phyloP scores from a whole-genome alignment of 805 yeast genomes.

The Wickerhamomyces sydowiorum region DNA sequence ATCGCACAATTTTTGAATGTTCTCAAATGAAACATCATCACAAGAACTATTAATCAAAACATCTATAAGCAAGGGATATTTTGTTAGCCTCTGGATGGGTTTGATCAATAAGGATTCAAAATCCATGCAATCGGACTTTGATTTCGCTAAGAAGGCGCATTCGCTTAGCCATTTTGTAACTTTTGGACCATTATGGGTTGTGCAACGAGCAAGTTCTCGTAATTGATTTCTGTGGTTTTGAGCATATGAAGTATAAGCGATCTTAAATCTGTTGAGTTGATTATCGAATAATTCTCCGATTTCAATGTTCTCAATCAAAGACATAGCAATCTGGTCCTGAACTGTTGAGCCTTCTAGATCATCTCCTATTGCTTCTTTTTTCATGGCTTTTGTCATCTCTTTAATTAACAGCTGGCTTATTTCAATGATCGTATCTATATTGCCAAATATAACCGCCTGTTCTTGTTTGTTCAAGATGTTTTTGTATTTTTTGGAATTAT shows the following conservation, averaged over 20 bases:
- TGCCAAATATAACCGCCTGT: constrained; percentile 36
- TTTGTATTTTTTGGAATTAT: constrained; percentile 23
- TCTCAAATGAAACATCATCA: constrained; percentile 5
- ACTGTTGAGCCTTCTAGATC: constrained; percentile 3
- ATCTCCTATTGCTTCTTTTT: background rate
- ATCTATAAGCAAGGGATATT: constrained; percentile 16
- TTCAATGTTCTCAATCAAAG: constrained; percentile 13
- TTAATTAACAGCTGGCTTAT: constrained; percentile 28
- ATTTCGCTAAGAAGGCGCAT: constrained; percentile 22
- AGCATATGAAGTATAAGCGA: constrained; percentile 29
- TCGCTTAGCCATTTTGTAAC: constrained; percentile 29
- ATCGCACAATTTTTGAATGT: constrained; percentile 12
- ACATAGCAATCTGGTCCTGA: constrained; percentile 7
- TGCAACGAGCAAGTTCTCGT: constrained; percentile 17
- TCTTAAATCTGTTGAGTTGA: constrained; percentile 26
- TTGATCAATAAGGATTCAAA: constrained; percentile 26
- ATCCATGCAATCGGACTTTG: constrained; percentile 19
- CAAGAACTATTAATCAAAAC: constrained; percentile 8
- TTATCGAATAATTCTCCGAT: constrained; percentile 25
- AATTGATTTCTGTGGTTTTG: constrained; percentile 26
- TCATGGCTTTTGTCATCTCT: constrained; percentile 7
- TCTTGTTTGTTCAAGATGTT: constrained; percentile 29
- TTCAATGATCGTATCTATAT: constrained; percentile 32
- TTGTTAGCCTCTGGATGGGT: constrained; percentile 27
- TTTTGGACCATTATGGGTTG: constrained; percentile 12